Base-by-base conservation (phyloP, 768 basidiomycete genomes). In the Auriscalpium vulgare region DNA sequence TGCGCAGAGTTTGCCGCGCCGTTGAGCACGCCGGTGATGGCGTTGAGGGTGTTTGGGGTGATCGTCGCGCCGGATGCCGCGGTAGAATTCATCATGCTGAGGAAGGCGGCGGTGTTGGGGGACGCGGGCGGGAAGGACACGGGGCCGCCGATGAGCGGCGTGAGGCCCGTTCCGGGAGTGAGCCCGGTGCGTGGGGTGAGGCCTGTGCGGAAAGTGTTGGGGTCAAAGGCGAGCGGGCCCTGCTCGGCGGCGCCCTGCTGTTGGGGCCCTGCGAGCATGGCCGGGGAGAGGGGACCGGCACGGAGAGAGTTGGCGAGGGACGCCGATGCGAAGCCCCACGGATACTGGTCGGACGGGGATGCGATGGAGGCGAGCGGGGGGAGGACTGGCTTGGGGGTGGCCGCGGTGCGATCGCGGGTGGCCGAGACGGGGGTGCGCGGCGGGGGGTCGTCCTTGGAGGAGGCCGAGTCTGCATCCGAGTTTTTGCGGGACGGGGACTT, bases 241-340 rank as follows among this genome's bases (percentile, higher is more conserved):
- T 69, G 59, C 21, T 69, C 65, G n/a, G 65, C 63, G 67, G 64
- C 77, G 37, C 70, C 47, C 14, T 58, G 67, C 56, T 62, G 71
- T 68, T 83, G 85, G 4, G 93, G 95, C 9, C 89, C 95, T 29
- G 91, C 84, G 57, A 97, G 85, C 91, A 97, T 95, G 54, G 95
- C 94, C 35, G 95, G 95, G 6, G 91, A 93, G 54, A 98, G 85
- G 1, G 95, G 95, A 4, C 95, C 95, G 0, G 94, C 81, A 47
- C 95, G 85, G 37, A 98, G 82, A 2, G 91, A 94, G 69, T 88
- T 88, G 45, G 77, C 71, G 50, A 86, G 72, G 45, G 83, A 77
- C 23, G 71, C 67, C 13, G 79, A 70, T 44, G 80, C 77, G 67
- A 84, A 84, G 37, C 75, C 79, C 89, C 92, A 84, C 55, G 68